Evolutionary conservation across 352 stramenopile genomes (phyloP), one percentile per base, ranked within the genome.

Genomic region (Phytophthora brassicae): DNA sequence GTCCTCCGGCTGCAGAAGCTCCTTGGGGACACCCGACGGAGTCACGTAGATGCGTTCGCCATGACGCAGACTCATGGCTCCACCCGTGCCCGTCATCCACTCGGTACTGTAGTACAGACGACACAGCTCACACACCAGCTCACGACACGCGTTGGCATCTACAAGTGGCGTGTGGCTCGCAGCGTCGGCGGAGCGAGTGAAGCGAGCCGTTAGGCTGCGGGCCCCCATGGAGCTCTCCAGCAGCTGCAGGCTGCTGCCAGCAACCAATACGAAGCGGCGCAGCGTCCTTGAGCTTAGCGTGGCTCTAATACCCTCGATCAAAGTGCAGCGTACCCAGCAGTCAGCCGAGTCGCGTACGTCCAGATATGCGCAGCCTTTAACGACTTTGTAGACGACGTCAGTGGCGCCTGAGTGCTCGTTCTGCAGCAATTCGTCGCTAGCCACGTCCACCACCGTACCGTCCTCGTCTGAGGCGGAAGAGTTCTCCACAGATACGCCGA

Each of bases 1-100:
- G 56, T 99, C 95, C 56, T 98, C 88, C 0, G 93, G 90, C 36
- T 95, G 69, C 55, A 99, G 96, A 54, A 96, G 92, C 75, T 99
- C 96, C 70, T 98, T 98, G 51, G 97, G 92, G 38, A 98, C 92
- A n/a, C 95, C 95, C 12, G 88, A 97, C 5, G 96, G 96, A 23
- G 95, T 97, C 73, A 98, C 97, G 83, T 97, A 98, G 46, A 98
- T 90, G 36, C 92, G 81, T 64, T 94, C 97, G 12, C 90, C 90
- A 22, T 91, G 79, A 26, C 94, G 89, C 46, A 99, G 97, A 54
- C 76, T 95, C 66, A 98, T 96, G 36, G 92, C 96, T 13, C 96
- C 96, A 22, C 95, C 95, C 14, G 94, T 99, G 36, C 96, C 96
- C 9, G 93, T 98, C 55, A 97, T 95, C 96, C 95, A 98, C 31